phyloP scores from a whole-genome alignment of 192 early-diverging fungal species.

The Podila epicladia region DNA sequence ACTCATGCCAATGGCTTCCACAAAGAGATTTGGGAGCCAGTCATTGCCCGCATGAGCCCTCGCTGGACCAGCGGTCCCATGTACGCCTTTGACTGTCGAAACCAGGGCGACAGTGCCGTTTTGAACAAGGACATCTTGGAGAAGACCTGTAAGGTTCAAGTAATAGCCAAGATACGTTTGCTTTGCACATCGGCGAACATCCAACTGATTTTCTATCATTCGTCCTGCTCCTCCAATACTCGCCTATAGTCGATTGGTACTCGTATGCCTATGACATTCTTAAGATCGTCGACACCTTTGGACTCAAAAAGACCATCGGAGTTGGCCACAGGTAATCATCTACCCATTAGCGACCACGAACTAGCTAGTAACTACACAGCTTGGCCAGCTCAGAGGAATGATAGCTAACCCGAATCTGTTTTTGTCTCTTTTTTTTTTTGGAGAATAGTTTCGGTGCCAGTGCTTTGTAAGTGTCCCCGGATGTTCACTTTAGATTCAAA shows the following conservation, averaged over 20 bases:
- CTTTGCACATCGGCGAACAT: neutral
- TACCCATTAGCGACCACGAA: neutral
- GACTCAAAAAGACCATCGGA: conserved; percentile 53
- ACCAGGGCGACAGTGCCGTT: conserved; percentile 67
- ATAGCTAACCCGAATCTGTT: neutral
- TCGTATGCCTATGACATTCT: conserved; percentile 59
- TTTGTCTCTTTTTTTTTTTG: neutral
- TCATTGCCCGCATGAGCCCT: conserved; percentile 48
- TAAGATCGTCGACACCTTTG: conserved; percentile 53
- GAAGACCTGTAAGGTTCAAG: conserved; percentile 38
- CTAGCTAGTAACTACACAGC: neutral
- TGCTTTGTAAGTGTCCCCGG: conserved; percentile 27
- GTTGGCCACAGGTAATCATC: conserved; percentile 67
- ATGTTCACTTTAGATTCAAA: no score
- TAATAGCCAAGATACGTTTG: neutral
- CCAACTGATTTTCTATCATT: neutral
- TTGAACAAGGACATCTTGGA: conserved; percentile 55
- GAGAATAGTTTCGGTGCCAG: conserved; percentile 30
- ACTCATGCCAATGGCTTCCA: conserved; percentile 69
- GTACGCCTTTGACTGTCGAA: conserved; percentile 63
- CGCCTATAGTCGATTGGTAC: conserved; percentile 58
- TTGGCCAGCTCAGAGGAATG: conserved; percentile 17
- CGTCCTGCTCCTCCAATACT: neutral
- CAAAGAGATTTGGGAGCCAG: conserved; percentile 67
- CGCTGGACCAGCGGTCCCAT: conserved; percentile 46